Evolutionary conservation across 768 basidiomycete genomes (phyloP), one percentile per base, ranked within the genome.

Genomic region (Boletus fagicola): DNA sequence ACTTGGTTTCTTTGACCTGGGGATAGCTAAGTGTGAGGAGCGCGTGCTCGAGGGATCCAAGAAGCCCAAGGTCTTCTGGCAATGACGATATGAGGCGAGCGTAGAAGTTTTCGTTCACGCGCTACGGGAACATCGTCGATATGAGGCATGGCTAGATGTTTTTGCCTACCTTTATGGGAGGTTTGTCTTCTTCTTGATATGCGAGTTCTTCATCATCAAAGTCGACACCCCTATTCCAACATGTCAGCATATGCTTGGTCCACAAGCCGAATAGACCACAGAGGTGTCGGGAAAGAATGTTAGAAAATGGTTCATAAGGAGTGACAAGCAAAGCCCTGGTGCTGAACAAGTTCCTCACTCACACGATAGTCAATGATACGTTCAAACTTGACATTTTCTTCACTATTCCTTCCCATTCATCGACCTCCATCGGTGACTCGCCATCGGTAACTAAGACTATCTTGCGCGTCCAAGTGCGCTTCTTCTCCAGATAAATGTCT

Each of bases 371-470:
- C 45, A 95, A 65, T 12, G 74, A 70, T 38, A 94, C 75, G 5
- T 79, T 76, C 26, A 84, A 67, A 4, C 69, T 70, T 49, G 86
- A 79, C 76, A 98, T 83, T 63, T 88, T 88, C 43, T 76, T 68
- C 45, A 81, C 81, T 1, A 84, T 88, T 0, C 73, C 76, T 62
- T 91, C 84, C 87, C 90, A 92, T 59, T 90, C 83, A 63, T 88
- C 87, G 4, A 85, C 65, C 64, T 90, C 85, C 54, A 90, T 83
- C 4, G 83, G 83, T 38, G 77, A 83, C 72, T 90, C 85, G 62
- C 88, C 95, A 65, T 98, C 93, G 0, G 96, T 98, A 20, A 98
- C 70, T 16, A 98, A 65, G 38, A 89, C 79, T 3, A 96, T 77
- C 74, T 89, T 94, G 51, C 92, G 83, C 2, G 88, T 90, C 92